These are phyloP conservation scores for Nasturtium officinale DNA, from an alignment of 345 rosid species.

Conservation along the genomic window DNA sequence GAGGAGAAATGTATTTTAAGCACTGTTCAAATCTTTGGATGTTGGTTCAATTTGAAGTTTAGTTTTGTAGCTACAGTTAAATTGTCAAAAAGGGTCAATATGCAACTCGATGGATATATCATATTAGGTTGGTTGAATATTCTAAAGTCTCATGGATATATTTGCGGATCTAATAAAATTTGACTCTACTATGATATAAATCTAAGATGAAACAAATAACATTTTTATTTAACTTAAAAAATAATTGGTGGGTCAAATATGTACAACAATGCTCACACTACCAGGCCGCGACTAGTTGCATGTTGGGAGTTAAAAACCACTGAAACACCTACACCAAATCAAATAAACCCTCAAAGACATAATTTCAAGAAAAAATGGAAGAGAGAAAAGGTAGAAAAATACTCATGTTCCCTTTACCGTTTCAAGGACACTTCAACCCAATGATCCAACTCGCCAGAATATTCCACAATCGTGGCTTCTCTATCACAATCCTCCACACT, in stretches of 20 bases:
- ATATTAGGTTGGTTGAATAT: not conserved
- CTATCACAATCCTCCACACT: slow-evolving; percentile 56
- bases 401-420: slow-evolving; percentile 58
- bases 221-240: not conserved
- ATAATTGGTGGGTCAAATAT: not conserved
- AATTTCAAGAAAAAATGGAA: slow-evolving; percentile 7
- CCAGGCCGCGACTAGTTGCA: not conserved
- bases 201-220: not conserved
- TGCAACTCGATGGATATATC: not conserved
- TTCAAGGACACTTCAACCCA: slow-evolving; percentile 63
- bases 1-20: not conserved
- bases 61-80: not conserved
- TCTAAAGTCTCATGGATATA: not conserved
- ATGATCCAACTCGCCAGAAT: slow-evolving; percentile 64
- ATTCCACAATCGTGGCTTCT: slow-evolving; percentile 55
- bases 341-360: not conserved
- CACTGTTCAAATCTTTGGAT: not conserved
- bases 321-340: slow-evolving; percentile 1
- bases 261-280: not conserved
- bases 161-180: not conserved
- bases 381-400: slow-evolving; percentile 34
- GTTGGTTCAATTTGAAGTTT: no score
- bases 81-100: not conserved
- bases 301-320: not conserved
- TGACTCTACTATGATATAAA: not conserved